phyloP scores from a whole-genome alignment of 2,329 filamentous ascomycete species.

The Sporothrix luriei region DNA sequence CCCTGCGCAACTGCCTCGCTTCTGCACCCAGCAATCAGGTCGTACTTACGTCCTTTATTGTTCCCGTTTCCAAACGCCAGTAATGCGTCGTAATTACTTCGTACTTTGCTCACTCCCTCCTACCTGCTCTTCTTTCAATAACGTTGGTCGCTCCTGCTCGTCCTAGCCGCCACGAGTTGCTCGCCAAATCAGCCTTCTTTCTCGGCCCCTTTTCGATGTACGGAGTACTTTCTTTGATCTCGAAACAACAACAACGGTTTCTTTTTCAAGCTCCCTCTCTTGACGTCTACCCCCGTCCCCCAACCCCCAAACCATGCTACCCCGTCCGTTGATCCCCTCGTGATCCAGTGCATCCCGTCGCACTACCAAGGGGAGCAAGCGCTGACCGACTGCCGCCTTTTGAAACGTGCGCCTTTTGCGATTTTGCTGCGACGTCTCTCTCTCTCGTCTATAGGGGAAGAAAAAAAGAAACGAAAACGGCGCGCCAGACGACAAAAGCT shows the following conservation, averaged over 20 bases:
- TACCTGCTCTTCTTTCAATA: slow-evolving; percentile 2
- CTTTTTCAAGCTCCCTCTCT: not conserved
- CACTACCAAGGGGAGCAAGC: slow-evolving; percentile 18
- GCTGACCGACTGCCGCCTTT: slow-evolving; percentile 25
- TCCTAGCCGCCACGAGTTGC: slow-evolving; percentile 17
- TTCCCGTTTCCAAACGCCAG: not conserved
- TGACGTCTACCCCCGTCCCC: not conserved
- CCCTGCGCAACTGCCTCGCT: slow-evolving; percentile 18
- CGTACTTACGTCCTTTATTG: slow-evolving; percentile 4
- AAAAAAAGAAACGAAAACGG: too few species aligned
- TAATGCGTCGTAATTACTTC: too few species aligned
- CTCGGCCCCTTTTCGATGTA: not conserved
- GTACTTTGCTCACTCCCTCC: not conserved
- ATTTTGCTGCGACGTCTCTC: slow-evolving; percentile 17
- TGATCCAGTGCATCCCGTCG: slow-evolving; percentile 27
- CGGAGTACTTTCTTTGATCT: not conserved
- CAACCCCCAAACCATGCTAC: slow-evolving; percentile 22
- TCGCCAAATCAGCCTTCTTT: not conserved
- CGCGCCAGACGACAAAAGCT: not conserved
- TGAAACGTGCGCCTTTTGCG: slow-evolving; percentile 20
- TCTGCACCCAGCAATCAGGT: not conserved
- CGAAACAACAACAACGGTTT: not conserved
- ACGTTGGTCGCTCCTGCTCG: not conserved
- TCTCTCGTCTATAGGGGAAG: not conserved
- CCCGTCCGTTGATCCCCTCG: slow-evolving; percentile 19